Evolutionary conservation across 1,284 basidiomycete genomes (phyloP), one percentile per base, ranked within the genome.

Genomic region (Pascua sp.): DNA sequence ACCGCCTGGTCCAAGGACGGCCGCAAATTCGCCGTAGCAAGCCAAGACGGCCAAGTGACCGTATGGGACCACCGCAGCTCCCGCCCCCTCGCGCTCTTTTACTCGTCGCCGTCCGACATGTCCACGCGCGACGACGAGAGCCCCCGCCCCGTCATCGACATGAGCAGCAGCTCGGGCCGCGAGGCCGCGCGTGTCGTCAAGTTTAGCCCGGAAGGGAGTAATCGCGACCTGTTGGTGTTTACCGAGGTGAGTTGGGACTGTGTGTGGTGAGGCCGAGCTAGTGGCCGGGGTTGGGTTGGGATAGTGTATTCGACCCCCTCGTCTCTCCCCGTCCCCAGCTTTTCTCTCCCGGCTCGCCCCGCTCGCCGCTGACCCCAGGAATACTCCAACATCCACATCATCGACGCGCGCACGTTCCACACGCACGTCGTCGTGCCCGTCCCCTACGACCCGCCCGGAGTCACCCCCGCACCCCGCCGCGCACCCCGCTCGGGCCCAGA

Each of bases 1-100:
- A 76, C 74, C 1, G 61, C 71, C 16, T 78, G 76, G 76, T 72
- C 68, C 55, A 73, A 73, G 51, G 76, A 78, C 55, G 76, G 76
- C 7, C 66, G 75, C 32, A 76, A 76, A 51, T 78, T 78, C 56
- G 76, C 74, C 12, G 76, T 77, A 8, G 76, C 76, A 8, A 71
- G 69, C 59, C 75, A 78, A 65, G 74, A 78, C 56, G 76, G 76
- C 4, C 74, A 77, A 51, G 74, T 77, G 32, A 78, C 76, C 9
- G 74, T 78, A 2, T 78, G 75, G 75, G 76, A 78, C 57, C 76
- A 78, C 58, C 68, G 76, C 13, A 72, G 70, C 10, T 76, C 74
- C 8, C 63, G 64, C 3, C 74, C 76, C 2, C 62, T 78, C 2
- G 76, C 76, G 5, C 67, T 73, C 13, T 72, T 78, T 56, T 65